Evolutionary conservation across 1,284 basidiomycete genomes (phyloP).

Genomic region (Sanghuangporus baumii): DNA sequence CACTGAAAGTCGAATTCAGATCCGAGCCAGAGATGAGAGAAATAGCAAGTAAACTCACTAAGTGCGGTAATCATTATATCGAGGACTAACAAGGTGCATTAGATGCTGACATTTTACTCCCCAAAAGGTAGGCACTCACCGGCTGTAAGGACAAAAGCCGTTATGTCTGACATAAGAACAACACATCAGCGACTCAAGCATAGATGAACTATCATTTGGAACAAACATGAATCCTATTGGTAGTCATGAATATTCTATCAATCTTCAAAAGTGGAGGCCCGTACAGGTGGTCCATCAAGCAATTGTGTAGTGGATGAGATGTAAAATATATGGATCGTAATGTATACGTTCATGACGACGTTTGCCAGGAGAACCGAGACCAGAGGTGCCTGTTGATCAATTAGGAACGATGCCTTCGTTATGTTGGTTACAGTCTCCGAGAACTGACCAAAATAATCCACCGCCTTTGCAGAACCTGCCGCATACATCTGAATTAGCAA

Average conservation of each 20-base stretch:
- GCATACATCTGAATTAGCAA: neutral
- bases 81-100: slow-evolving; percentile 20
- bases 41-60: slow-evolving; percentile 17
- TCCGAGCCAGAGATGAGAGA: neutral
- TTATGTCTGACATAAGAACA: neutral
- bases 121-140: slow-evolving; percentile 17
- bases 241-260: neutral
- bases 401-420: neutral
- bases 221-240: slow-evolving; percentile 9
- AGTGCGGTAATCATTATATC: slow-evolving; percentile 26
- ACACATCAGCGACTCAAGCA: neutral
- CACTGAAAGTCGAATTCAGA: slow-evolving; percentile 18
- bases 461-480: slow-evolving; percentile 23
- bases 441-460: slow-evolving; percentile 22
- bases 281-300: slow-evolving; percentile 20
- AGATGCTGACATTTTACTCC: neutral
- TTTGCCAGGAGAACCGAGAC: slow-evolving; percentile 22
- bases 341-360: slow-evolving; percentile 21
- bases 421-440: neutral
- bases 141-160: slow-evolving; percentile 24
- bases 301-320: neutral
- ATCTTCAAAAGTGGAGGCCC: slow-evolving; percentile 1
- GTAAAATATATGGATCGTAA: slow-evolving; percentile 22
- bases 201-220: neutral
- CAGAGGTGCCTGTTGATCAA: slow-evolving; percentile 19